These are phyloP conservation scores for Hypoxylon lienhwacheense DNA, from an alignment of 495 filamentous ascomycete species.

Conservation along the genomic window DNA sequence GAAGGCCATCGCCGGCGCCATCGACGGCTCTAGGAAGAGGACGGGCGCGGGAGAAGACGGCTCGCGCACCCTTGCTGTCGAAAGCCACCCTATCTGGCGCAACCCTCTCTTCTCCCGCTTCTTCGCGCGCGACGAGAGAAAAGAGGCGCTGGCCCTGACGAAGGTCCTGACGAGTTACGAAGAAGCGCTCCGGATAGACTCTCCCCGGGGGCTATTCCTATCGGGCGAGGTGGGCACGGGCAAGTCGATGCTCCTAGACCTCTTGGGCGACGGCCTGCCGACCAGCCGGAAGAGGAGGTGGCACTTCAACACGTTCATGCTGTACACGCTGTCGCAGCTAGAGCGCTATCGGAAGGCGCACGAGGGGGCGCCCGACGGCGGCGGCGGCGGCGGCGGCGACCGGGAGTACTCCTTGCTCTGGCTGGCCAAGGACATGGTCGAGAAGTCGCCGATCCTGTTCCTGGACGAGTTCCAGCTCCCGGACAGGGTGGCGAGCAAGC, in stretches of 20 bases:
- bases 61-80: conserved; percentile 40
- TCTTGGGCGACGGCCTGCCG: conserved; percentile 68
- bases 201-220: conserved; percentile 66
- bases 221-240: conserved; percentile 73
- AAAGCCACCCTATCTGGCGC: conserved; percentile 50
- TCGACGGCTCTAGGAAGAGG: conserved; percentile 39
- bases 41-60: conserved; percentile 24
- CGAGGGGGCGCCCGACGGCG: no score
- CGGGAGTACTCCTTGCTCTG: conserved; percentile 65
- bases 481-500: conserved; percentile 67
- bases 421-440: conserved; percentile 67
- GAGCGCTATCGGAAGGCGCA: conserved; percentile 57
- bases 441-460: conserved; percentile 69
- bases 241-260: conserved; percentile 70
- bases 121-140: conserved; percentile 39
- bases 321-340: conserved; percentile 64
- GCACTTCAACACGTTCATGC: conserved; percentile 79
- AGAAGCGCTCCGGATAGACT: conserved; percentile 61
- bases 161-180: conserved; percentile 62
- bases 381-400: conserved; percentile 24
- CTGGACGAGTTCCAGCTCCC: conserved; percentile 76
- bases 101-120: conserved; percentile 55
- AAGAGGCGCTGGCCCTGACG: conserved; percentile 61
- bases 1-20: conserved; percentile 49
- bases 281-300: conserved; percentile 66